Conservation (phyloP, 1,284 basidiomycete genomes). For the Ceratobasidium sp. region DNA sequence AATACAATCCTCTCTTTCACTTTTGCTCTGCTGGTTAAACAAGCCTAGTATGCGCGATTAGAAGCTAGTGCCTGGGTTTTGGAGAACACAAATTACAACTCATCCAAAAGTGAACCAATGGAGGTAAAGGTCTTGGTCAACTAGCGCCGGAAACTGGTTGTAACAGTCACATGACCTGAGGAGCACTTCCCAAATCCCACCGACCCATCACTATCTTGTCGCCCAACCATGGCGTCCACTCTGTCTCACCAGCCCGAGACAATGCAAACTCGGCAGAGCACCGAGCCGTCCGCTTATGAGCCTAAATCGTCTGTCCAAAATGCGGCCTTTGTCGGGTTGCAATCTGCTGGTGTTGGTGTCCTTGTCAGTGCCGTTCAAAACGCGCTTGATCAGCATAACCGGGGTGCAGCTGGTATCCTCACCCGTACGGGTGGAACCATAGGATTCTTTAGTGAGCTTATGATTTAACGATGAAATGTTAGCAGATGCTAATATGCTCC, state of each 20-base stretch:
- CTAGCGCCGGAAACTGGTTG: background rate
- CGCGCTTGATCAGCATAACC: conserved; percentile 78
- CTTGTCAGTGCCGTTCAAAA: conserved; percentile 86
- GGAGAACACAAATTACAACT: background rate
- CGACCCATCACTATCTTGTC: background rate
- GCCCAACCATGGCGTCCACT: conserved; percentile 18
- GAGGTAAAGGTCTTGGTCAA: background rate
- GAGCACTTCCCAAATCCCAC: conserved; percentile 19
- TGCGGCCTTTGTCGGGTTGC: conserved; percentile 67
- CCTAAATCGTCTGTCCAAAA: conserved; percentile 64
- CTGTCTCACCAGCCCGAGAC: conserved; percentile 6
- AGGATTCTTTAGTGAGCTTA: conserved; percentile 75
- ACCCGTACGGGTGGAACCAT: conserved; percentile 80
- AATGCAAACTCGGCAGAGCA: background rate
- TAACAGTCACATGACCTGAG: conserved; percentile 18
- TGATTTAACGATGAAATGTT: background rate
- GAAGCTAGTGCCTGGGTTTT: too few relatives aligned
- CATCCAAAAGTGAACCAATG: conserved; percentile 1
- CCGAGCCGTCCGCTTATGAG: conserved; percentile 52
- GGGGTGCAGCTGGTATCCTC: conserved; percentile 87
- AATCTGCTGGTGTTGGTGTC: conserved; percentile 75
- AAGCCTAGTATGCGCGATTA: too few relatives aligned
- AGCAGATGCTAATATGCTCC: conserved; percentile 36
- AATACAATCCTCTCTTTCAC: conserved; percentile 8
- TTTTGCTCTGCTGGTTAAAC: too few relatives aligned